Conservation (phyloP, 2,329 filamentous ascomycete species). For the Cercospora janseana region DNA sequence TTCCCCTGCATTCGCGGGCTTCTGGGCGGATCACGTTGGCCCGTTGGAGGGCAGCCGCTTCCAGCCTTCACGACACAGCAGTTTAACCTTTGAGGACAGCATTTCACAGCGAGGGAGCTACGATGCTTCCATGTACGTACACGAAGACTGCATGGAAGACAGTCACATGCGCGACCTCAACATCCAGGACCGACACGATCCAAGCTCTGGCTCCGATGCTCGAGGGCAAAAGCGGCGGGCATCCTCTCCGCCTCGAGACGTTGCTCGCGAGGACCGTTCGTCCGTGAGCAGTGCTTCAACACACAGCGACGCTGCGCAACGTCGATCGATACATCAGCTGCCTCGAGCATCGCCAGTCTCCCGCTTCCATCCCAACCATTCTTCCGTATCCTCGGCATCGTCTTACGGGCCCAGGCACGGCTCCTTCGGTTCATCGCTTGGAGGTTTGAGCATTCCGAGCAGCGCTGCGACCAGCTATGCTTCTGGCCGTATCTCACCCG, state of each 20-base stretch:
- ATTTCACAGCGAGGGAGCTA: constrained; percentile 61
- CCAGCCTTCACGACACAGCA: constrained; percentile 41
- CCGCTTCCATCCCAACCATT: constrained; percentile 56
- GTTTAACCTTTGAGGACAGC: constrained; percentile 43
- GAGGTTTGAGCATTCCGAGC: constrained; percentile 58
- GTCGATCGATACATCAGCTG: constrained; percentile 56
- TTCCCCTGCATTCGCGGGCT: constrained; percentile 48
- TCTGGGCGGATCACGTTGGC: constrained; percentile 40
- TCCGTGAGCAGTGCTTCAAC: constrained; percentile 46
- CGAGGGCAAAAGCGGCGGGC: constrained; percentile 64
- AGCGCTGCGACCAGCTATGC: constrained; percentile 62
- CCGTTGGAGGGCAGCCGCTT: constrained; percentile 29
- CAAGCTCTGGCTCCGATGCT: constrained; percentile 47
- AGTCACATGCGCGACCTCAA: constrained; percentile 52
- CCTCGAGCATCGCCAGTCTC: constrained; percentile 55
- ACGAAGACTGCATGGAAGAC: constrained; percentile 55
- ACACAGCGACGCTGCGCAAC: constrained; percentile 52
- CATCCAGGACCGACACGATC: constrained; percentile 51
- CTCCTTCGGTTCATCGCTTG: constrained; percentile 61
- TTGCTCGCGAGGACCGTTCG: constrained; percentile 47
- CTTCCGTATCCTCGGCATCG: constrained; percentile 65
- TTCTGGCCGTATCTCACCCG: constrained; percentile 61
- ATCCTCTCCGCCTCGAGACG: constrained; percentile 61
- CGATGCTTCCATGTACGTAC: constrained; percentile 57
- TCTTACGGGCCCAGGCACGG: constrained; percentile 60